These are phyloP conservation scores for Eimeria nieschulzi DNA, from an alignment of 169 alveolate genomes.

Conservation along the genomic window DNA sequence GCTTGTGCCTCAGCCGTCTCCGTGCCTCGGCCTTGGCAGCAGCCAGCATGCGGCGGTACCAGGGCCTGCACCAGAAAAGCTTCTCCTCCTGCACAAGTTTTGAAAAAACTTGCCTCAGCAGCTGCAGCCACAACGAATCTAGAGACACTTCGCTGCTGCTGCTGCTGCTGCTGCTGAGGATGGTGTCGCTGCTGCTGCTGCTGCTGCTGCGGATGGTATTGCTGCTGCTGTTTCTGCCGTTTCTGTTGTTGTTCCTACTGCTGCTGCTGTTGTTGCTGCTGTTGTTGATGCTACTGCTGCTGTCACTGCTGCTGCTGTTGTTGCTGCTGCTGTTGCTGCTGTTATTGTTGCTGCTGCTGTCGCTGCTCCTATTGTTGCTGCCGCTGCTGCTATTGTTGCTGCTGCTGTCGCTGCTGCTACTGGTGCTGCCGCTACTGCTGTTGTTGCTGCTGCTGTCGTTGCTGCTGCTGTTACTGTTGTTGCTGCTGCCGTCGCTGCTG, in stretches of 20 bases:
- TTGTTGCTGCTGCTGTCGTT: not conserved
- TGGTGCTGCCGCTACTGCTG: not conserved
- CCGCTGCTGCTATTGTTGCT: not conserved
- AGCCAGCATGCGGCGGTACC: constrained; percentile 35
- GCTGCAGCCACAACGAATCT: constrained; percentile 20
- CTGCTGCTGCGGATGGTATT: constrained; percentile 2
- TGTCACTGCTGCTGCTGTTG: not conserved
- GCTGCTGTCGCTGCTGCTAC: not conserved
- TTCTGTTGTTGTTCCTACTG: too few relatives aligned
- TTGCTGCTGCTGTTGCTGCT: not conserved
- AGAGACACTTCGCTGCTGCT: not conserved
- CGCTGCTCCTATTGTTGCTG: not conserved
- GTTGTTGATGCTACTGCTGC: not conserved
- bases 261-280: not conserved
- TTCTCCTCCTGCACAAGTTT: not conserved
- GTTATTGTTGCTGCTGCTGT: too few relatives aligned
- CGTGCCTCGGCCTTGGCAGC: constrained; percentile 36
- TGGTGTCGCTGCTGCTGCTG: constrained; percentile 38
- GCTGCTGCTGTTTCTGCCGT: too few relatives aligned
- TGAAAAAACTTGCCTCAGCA: constrained; percentile 38
- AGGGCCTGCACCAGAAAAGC: not conserved
- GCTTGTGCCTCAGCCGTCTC: constrained; percentile 27
- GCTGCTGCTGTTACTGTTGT: not conserved
- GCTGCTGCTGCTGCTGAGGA: not conserved
- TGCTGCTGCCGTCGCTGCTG: constrained; percentile 30